Base-by-base conservation (phyloP, 208 protist species). In the Leishmania tarentolae region DNA sequence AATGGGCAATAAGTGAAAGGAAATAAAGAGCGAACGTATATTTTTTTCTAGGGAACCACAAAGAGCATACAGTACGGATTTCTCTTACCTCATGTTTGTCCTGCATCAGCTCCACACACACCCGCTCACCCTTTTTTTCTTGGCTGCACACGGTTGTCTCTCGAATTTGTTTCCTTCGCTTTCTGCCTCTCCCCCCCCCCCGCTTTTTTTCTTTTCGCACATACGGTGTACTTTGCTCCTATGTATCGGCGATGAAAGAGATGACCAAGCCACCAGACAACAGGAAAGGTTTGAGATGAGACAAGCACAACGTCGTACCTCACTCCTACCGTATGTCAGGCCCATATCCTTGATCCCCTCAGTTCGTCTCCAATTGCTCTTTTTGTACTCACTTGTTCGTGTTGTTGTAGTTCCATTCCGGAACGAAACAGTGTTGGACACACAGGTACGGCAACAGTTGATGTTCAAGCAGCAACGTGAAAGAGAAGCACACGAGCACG, bases 241-340 rank as follows among this genome's bases (percentile, higher is more conserved):
- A 19, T 40, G 50, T 37, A 2, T 28, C 68, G 42, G 68, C 47
- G 71, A 24, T 75, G 47, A 21, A 75, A 44, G 47, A 56, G 47
- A 19, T 59, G 71, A 24, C 47, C 31, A 42, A 61, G 50, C 31
- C 15, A 53, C n/a, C 9, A 17, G 37, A n/a, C 17, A 31, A 75
- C 44, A 35, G 46, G 15, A 75, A 53, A 44, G 50, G 31, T 61
- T n/a, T 82, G 82, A 82, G 82, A 85, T 68, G 82, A 85, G 76
- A 87, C 83, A 87, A 82, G 63, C 28, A 82, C 76, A 85, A 77
- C 82, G 82, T 85, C 82, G 82, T 85, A 65, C 82, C 82, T 82
- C 82, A 75, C 61, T 70, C 76, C 50, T 61, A 31, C 47, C 35
- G 21, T 42, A 46, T 46, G 72, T 2, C 72, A 17, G 24, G 9